Evolutionary conservation across 2,329 filamentous ascomycete genomes (phyloP).

Genomic region (Aspergillus sp.): DNA sequence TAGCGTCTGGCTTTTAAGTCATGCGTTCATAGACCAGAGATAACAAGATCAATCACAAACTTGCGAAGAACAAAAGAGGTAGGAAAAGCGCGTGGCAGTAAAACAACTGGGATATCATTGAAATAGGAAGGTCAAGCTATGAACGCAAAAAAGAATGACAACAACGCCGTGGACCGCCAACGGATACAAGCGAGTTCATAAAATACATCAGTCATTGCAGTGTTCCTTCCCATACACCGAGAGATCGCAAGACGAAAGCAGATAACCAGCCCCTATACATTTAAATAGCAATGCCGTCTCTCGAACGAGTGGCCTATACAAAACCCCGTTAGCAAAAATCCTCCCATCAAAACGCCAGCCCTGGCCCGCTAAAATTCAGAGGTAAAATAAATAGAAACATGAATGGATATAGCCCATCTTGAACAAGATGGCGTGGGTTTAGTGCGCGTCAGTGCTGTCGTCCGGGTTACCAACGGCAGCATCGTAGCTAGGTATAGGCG

Average conservation of each 20-base stretch:
- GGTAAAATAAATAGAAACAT: constrained; percentile 8
- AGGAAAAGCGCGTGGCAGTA: not conserved
- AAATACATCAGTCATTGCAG: constrained; percentile 2
- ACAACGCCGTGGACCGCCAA: not conserved
- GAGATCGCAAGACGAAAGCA: constrained; percentile 2
- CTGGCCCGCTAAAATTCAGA: constrained; percentile 28
- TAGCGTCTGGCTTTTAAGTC: not conserved
- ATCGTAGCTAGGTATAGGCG: constrained; percentile 80
- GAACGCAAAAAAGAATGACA: not conserved
- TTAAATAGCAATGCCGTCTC: constrained; percentile 17
- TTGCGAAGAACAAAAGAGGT: not conserved
- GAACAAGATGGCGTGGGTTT: not conserved
- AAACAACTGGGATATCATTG: constrained; percentile 15
- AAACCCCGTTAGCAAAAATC: constrained; percentile 18
- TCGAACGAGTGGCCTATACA: constrained; percentile 16
- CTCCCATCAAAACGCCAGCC: constrained; percentile 26
- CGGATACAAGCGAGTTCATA: not conserved
- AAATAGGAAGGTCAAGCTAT: not conserved
- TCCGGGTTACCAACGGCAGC: constrained; percentile 61
- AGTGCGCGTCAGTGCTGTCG: not conserved
- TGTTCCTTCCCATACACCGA: constrained; percentile 1
- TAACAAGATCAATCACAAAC: not conserved
- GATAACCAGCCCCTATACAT: constrained; percentile 21
- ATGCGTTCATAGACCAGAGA: not conserved
- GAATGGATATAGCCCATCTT: not conserved